phyloP scores from a whole-genome alignment of 768 basidiomycete genomes.

The Leucocoprinus birnbaumii region DNA sequence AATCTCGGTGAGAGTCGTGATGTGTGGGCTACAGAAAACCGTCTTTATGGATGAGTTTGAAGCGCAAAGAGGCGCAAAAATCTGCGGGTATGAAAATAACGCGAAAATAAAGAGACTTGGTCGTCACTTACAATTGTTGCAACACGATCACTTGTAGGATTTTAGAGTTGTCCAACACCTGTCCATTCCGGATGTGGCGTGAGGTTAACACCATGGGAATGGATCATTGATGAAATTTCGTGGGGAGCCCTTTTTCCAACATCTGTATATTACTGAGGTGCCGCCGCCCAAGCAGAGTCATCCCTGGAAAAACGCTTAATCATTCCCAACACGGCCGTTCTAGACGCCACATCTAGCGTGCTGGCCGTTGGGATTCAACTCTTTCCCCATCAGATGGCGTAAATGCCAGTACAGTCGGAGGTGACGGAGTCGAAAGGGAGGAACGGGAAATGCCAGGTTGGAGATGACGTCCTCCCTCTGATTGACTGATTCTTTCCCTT shows the following conservation, averaged over 20 bases:
- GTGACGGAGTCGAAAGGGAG: constrained; percentile 9
- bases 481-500: constrained; percentile 5
- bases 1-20: constrained; percentile 21
- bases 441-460: constrained; percentile 9
- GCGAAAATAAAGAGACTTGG: not conserved
- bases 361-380: not conserved
- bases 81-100: not conserved
- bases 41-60: not conserved
- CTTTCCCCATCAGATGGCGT: not conserved
- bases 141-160: constrained; percentile 9
- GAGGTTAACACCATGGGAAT: constrained; percentile 11
- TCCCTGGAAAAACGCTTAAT: not conserved
- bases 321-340: constrained; percentile 4
- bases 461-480: constrained; percentile 8
- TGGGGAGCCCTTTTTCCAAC: constrained; percentile 1
- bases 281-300: not conserved
- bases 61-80: not conserved
- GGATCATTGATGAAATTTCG: constrained; percentile 4
- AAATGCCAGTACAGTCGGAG: constrained; percentile 2
- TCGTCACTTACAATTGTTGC: constrained; percentile 2
- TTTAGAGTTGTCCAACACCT: constrained; percentile 7
- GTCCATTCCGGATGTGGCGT: constrained; percentile 2
- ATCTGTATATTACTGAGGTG: not conserved
- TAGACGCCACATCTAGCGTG: not conserved
- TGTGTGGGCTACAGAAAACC: not conserved